Evolutionary conservation across 1,139 yeast genomes (phyloP), one percentile per base, ranked within the genome.

Genomic region (Scheffersomyces quercinus): DNA sequence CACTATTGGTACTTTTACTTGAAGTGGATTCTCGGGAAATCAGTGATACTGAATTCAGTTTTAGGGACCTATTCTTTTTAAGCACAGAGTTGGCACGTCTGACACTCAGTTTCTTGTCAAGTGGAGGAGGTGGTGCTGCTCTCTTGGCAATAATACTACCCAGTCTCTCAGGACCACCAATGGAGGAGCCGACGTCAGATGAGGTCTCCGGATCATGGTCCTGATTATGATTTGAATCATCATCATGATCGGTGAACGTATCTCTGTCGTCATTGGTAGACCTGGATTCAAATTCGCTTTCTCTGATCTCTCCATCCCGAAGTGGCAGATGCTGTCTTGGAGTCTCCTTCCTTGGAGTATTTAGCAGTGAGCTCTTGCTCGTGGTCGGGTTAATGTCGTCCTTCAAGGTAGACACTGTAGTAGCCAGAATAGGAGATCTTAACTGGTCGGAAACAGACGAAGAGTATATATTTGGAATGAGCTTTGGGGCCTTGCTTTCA

Each of bases 61-160:
- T 41, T 6, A 32, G 37, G 0, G 44, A 42, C 20, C 39, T 40
- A 35, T 46, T 49, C 31, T 38, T 43, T 5, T 45, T 38, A 9
- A 52, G 32, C 1, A 41, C 38, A 3, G 51, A 48, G 12, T 43
- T 45, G 15, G 47, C 38, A 6, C 54, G 39, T 37, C 47, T 52
- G 42, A 47, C 41, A 34, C 54, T 51, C 44, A 33, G 47, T 9
- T 28, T 46, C 35, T 43, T 50, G 46, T 29, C 46, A 28, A 54
- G 60, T 2, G 88, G 86, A 2, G 88, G 86, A 1, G 91, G 93
- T 2, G 95, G 95, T 0, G 95, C 91, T 4, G 76, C 81, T 53
- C 95, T 67, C 46, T 74, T 75, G 0, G 95, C 91, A 10, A 84
- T 79, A 20, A 86, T 54, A 39, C 58, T 62, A 11, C 52, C 56